These are phyloP conservation scores for Colletotrichum tropicale DNA, from an alignment of 2,329 filamentous ascomycete genomes.

Conservation along the genomic window DNA sequence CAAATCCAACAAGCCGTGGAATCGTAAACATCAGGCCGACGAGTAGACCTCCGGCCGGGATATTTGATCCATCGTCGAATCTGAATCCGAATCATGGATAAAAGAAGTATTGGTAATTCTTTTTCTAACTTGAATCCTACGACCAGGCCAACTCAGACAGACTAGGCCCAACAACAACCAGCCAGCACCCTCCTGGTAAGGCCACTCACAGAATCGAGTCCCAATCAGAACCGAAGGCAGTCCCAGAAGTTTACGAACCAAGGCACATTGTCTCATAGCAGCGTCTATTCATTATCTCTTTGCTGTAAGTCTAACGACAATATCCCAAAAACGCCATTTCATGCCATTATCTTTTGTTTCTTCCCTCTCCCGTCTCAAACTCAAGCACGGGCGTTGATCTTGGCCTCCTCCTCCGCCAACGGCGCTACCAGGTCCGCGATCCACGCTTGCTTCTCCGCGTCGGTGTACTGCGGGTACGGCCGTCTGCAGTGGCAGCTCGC, in stretches of 20 bases:
- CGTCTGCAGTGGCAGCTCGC: constrained; percentile 55
- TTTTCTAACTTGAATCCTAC: too few relatives aligned
- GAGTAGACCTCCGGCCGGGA: too few relatives aligned
- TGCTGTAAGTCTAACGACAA: not conserved
- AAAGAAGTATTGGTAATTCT: too few relatives aligned
- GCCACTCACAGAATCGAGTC: not conserved
- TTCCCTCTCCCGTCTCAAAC: not conserved
- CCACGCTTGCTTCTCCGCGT: constrained; percentile 36
- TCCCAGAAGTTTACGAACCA: accelerated
- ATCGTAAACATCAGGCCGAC: too few relatives aligned
- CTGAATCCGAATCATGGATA: too few relatives aligned
- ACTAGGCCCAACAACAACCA: too few relatives aligned
- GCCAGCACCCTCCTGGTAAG: not conserved
- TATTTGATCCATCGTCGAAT: too few relatives aligned
- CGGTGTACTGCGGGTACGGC: constrained; percentile 56
- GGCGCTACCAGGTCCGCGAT: constrained; percentile 24
- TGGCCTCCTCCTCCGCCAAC: constrained; percentile 21
- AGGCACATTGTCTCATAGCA: not conserved
- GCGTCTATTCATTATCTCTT: not conserved
- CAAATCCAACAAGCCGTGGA: too few relatives aligned
- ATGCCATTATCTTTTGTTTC: not conserved
- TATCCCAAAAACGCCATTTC: not conserved
- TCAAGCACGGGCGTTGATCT: not conserved
- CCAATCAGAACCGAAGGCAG: accelerated
- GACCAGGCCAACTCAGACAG: too few relatives aligned